Evolutionary conservation across 1,284 basidiomycete genomes (phyloP), one percentile per base, ranked within the genome.

Genomic region (Meripilus lineatus): DNA sequence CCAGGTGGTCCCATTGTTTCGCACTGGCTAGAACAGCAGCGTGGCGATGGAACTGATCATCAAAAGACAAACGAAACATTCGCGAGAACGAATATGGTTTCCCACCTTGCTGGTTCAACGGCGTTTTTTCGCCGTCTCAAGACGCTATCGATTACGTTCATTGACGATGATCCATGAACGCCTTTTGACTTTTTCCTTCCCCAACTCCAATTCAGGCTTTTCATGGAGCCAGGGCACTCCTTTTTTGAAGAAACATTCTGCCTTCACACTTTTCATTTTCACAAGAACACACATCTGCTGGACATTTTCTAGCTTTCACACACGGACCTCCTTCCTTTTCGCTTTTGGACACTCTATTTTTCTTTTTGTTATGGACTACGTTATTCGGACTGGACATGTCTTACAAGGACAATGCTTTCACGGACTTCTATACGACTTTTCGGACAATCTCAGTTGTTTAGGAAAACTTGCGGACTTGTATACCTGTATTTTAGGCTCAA

Each of bases 1-100:
- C 38, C 39, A 10, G 22, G 34, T 28, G 5, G 32, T 17, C 14
- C 20, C 38, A 21, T 45, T 45, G 44, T 42, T 44, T 42, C 42
- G 42, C 45, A 34, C 44, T 32, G 36, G 39, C 36, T n/a, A 34
- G 40, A 43, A 41, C 32, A 42, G 39, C 46, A 44, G n/a, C 10
- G 10, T 30, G n/a, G 10, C n/a, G 28, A 30, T 30, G 28, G n/a
- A n/a, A 10, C n/a, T 44, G 15, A 38, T 38, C 37, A 38, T 38
- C 47, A 40, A 34, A 18, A 32, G n/a, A n/a, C 28, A 10, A 30
- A 44, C 34, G 30, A 40, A 42, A 18, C 8, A 14, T 18, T 38
- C 20, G 37, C 20, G 7, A 38, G 37, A 15, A 11, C 37, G 37
- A 38, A 30, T 8, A 30, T 10, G 37, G 37, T 15, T 24, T 38